Percentiles rank a stretch among this genome's conserved stretches.
Conservation (phyloP, 106 monocot genomes). For the Apostasia ramifera region DNA sequence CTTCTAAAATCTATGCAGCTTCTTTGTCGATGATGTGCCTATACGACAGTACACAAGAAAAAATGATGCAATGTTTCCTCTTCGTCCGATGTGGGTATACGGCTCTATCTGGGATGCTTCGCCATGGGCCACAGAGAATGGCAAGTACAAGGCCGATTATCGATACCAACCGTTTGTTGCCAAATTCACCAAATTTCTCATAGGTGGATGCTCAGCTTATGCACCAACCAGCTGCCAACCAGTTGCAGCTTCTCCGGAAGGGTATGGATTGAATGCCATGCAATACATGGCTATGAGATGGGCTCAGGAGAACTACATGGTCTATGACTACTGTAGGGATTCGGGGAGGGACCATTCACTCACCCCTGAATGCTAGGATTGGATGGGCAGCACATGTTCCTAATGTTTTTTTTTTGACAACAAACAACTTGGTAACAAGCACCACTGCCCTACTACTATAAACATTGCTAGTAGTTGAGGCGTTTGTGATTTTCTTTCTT, state of each 20-base stretch:
- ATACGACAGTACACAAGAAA: slow-evolving; percentile 46
- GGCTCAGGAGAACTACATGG: slow-evolving; percentile 62
- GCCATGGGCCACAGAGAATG: slow-evolving; percentile 72
- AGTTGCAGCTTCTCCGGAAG: slow-evolving; percentile 28
- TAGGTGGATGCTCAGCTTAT: slow-evolving; percentile 42
- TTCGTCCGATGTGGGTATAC: slow-evolving; percentile 77
- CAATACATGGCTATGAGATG: slow-evolving; percentile 60
- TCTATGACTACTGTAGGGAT: slow-evolving; percentile 78
- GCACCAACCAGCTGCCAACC: slow-evolving; percentile 37
- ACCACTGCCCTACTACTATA: slow-evolving; percentile 33
- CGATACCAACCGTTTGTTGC: slow-evolving; percentile 62
- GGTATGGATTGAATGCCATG: slow-evolving; percentile 37
- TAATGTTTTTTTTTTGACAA: neutral
- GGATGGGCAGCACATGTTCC: neutral
- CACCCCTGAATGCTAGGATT: slow-evolving; percentile 59
- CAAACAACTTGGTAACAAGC: neutral
- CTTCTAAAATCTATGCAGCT: slow-evolving; percentile 18
- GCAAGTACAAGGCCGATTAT: slow-evolving; percentile 69
- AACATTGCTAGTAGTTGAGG: slow-evolving; percentile 25
- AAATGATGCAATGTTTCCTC: slow-evolving; percentile 43
- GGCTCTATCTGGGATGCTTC: slow-evolving; percentile 94
- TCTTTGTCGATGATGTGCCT: slow-evolving; percentile 78
- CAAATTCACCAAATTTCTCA: slow-evolving; percentile 28
- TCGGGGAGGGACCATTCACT: slow-evolving; percentile 54
- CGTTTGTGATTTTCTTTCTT: slow-evolving; percentile 16